Base-by-base conservation (phyloP, 2,329 filamentous ascomycete species). In the Ceratocystis cacaofunesta region DNA sequence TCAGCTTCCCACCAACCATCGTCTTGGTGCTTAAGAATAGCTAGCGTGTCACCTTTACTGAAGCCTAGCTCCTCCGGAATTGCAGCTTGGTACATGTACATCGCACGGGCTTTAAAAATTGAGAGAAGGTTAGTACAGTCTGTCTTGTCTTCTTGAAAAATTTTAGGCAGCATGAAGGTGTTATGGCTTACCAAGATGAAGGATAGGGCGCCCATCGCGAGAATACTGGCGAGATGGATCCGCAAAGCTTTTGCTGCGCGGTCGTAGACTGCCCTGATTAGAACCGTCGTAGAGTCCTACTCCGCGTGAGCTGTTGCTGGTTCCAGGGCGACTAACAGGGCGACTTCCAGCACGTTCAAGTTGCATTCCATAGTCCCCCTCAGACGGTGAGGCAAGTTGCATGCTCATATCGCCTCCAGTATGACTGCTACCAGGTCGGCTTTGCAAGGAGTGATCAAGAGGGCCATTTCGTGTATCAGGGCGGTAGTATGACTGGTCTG, bases 1-100 rank as follows among this genome's bases (percentile, higher is more conserved):
- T 96, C 92, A 12, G 95, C 95, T 77, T 99, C 94, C 94, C 95
- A 99, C 94, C 94, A 99, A 22, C 94, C 94, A 73, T 99, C 94
- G 73, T 99, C 94, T 76, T 99, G 94, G 71, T 95, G 85, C 68
- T 92, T 83, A 60, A 96, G 79, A 15, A 99, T 86, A 1, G 92
- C 90, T 15, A 99, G 80, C 67, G 92, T 85, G 72, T 99, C 95
- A 61, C 92, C 92, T 78, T 99, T 99, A 60, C 81, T 80, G 75
- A 99, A 99, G 15, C 88, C 88, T 22, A 99, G 78, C 76, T 99
- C 95, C 73, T 97, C 94, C 0, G 92, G 90, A 67, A 99, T 99
- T 25, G 91, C 92, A 1, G 94, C 91, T 72, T 88, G 85, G 75
- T 99, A 99, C 78, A 90, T 85, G 75, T 97, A 99, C 78, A 96